phyloP scores from a whole-genome alignment of 106 monocot species.

The Dendrobium huoshanense region DNA sequence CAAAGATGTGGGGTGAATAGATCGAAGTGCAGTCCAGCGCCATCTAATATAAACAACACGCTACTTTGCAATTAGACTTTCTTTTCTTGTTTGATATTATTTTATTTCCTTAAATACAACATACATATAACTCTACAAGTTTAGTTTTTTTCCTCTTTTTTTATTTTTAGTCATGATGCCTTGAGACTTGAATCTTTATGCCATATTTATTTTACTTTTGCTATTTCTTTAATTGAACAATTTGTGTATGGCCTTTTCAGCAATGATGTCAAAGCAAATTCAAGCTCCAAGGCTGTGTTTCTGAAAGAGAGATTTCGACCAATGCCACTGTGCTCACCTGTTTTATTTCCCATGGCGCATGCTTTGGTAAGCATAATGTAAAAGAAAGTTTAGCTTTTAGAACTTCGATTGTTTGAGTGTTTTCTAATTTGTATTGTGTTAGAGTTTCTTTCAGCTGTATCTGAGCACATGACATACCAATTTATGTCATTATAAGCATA shows the following conservation, averaged over 20 bases:
- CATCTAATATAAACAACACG: background rate
- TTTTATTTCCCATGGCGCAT: constrained; percentile 75
- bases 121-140: background rate
- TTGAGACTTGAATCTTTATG: background rate
- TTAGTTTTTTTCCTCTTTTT: background rate
- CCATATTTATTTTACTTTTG: background rate
- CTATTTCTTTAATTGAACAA: background rate
- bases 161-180: background rate
- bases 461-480: background rate
- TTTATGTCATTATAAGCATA: background rate
- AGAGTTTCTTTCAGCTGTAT: background rate
- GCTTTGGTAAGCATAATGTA: constrained; percentile 50
- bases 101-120: background rate
- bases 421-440: background rate
- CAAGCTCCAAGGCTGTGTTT: constrained; percentile 20
- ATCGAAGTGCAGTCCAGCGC: background rate
- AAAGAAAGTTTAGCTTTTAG: background rate
- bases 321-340: constrained; percentile 73
- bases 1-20: background rate
- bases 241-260: constrained; percentile 24
- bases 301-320: constrained; percentile 85
- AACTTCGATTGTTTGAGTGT: background rate
- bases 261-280: constrained; percentile 41
- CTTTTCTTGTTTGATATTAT: background rate
- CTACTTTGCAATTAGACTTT: background rate